phyloP scores from a whole-genome alignment of 2,329 filamentous ascomycete genomes.

The Colletotrichum sp. region DNA sequence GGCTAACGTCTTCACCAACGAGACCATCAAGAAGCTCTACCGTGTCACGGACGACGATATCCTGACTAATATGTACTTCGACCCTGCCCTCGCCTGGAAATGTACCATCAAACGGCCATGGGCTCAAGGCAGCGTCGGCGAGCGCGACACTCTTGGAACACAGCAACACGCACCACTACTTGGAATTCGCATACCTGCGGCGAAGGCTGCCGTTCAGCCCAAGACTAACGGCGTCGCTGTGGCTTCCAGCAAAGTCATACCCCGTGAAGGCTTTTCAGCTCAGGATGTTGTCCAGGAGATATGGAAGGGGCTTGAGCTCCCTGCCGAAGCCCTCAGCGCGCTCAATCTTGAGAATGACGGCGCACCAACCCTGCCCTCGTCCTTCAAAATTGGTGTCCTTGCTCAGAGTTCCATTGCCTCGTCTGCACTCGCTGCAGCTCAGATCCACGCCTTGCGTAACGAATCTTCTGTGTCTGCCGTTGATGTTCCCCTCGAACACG shows the following conservation, averaged over 20 bases:
- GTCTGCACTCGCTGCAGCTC: constrained; percentile 54
- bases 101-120: constrained; percentile 42
- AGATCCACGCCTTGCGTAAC: constrained; percentile 43
- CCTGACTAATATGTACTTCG: constrained; percentile 45
- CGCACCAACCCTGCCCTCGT: constrained; percentile 41
- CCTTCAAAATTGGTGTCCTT: constrained; percentile 58
- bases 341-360: neutral
- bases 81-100: constrained; percentile 53
- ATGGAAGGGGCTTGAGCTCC: constrained; percentile 1
- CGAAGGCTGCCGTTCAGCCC: rapidly evolving
- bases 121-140: constrained; percentile 39
- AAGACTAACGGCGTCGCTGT: neutral
- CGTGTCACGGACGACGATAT: constrained; percentile 31
- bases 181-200: constrained; percentile 26
- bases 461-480: constrained; percentile 37
- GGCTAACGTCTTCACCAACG: constrained; percentile 37
- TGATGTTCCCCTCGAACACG: constrained; percentile 49
- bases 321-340: neutral
- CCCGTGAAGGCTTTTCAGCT: neutral
- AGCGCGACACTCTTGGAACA: constrained; percentile 41
- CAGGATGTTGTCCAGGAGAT: neutral
- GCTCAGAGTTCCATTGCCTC: constrained; percentile 58
- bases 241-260: neutral
- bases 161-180: constrained; percentile 43
- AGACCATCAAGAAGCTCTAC: constrained; percentile 38